These are phyloP conservation scores for Nemania sp. DNA, from an alignment of 2,329 filamentous ascomycete species.

Conservation along the genomic window DNA sequence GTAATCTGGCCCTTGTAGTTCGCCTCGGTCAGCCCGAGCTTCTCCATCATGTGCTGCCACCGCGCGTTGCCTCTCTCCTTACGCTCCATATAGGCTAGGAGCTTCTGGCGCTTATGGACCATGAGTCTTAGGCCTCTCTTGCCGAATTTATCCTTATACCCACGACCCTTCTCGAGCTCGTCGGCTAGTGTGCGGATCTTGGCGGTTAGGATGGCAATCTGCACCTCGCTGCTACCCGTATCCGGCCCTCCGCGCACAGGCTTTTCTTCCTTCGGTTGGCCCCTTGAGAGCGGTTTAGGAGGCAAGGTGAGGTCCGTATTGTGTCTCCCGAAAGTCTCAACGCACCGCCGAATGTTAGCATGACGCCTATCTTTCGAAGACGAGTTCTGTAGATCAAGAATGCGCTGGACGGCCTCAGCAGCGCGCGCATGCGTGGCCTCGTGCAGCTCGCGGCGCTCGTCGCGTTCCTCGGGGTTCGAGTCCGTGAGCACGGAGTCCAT, in stretches of 20 bases:
- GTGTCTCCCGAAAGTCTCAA: slow-evolving; percentile 89
- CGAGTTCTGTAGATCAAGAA: slow-evolving; percentile 75
- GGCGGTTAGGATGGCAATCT: slow-evolving; percentile 90
- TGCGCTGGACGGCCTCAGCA: slow-evolving; percentile 74
- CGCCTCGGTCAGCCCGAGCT: slow-evolving; percentile 81
- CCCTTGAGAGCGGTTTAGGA: slow-evolving; percentile 58
- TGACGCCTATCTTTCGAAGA: slow-evolving; percentile 78
- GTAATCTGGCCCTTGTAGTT: slow-evolving; percentile 91
- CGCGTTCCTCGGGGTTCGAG: slow-evolving; percentile 45
- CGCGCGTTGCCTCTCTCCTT: slow-evolving; percentile 90
- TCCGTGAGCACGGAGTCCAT: slow-evolving; percentile 41
- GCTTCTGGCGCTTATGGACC: slow-evolving; percentile 86
- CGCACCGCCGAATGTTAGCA: slow-evolving; percentile 81
- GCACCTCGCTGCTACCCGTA: slow-evolving; percentile 95
- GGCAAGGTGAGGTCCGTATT: slow-evolving; percentile 74
- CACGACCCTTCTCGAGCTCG: slow-evolving; percentile 67
- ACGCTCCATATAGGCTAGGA: slow-evolving; percentile 81
- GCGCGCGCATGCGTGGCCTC: slow-evolving; percentile 66
- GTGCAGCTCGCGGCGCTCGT: slow-evolving; percentile 47
- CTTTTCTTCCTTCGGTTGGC: slow-evolving; percentile 46
- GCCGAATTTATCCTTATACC: slow-evolving; percentile 88
- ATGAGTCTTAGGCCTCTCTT: slow-evolving; percentile 86
- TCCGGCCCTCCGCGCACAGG: slow-evolving; percentile 76
- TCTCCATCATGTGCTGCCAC: slow-evolving; percentile 85
- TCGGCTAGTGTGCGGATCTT: slow-evolving; percentile 85